Evolutionary conservation across 495 filamentous ascomycete genomes (phyloP).

Genomic region (Xanthoparmelia taractica): DNA sequence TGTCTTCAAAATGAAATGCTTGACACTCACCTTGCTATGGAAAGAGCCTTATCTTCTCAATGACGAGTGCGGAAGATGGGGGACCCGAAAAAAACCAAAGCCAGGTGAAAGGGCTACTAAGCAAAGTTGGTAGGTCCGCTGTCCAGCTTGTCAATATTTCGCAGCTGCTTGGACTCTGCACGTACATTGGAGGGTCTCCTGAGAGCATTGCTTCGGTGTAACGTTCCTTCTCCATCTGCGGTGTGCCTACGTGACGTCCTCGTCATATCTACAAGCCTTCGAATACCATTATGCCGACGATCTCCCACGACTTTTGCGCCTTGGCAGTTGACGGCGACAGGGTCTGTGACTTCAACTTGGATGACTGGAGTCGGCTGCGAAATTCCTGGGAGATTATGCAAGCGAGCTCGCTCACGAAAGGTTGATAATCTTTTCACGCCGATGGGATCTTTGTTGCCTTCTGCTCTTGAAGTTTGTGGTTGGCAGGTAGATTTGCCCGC

Average conservation of each 20-base stretch:
- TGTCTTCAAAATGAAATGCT: not conserved
- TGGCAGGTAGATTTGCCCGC: not conserved
- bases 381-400: not conserved
- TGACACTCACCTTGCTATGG: not conserved
- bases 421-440: not conserved
- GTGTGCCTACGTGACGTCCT: not conserved
- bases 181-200: not conserved
- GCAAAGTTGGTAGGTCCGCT: not conserved
- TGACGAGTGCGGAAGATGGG: too few relatives aligned
- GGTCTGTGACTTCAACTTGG: not conserved
- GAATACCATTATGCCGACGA: not conserved
- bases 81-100: too few relatives aligned
- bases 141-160: not conserved
- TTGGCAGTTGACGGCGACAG: not conserved
- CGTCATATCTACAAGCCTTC: not conserved
- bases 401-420: not conserved
- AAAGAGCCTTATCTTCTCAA: not conserved
- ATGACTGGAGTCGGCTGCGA: not conserved
- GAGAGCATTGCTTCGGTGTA: conserved; percentile 1
- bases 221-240: not conserved
- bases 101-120: too few relatives aligned
- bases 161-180: not conserved
- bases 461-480: not conserved
- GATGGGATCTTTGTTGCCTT: not conserved
- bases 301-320: not conserved